Evolutionary conservation across 1,284 basidiomycete genomes (phyloP), one percentile per base, ranked within the genome.

Genomic region (Fomitopsis palustris): DNA sequence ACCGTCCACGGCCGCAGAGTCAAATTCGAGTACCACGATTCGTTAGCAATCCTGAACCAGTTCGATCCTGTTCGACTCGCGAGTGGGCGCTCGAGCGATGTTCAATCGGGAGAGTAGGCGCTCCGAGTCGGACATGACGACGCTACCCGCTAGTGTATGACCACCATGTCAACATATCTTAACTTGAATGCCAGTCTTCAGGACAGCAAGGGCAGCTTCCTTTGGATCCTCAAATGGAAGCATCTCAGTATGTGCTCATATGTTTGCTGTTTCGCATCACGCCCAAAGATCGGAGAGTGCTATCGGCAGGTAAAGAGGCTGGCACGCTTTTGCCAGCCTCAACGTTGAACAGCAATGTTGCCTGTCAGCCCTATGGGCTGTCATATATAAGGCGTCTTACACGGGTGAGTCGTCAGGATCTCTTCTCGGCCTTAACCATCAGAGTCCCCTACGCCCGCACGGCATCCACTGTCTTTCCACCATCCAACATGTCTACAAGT

Each of bases 371-470:
- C 39, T 12, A 37, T 23, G 14, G 16, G 31, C 17, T 17, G 17
- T 12, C 19, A 19, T 38, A 54, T 54, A 41, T 25, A 39, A 27
- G 5, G 10, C n/a, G 16, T 10, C 17, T 52, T n/a, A 10, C 49
- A 23, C 19, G 3, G 33, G 33, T 29, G 45, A 29, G 23, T 47
- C 17, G 31, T 31, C 17, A 35, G 17, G 33, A 14, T 17, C 27
- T 21, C 38, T 27, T 16, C 53, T 49, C 35, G 19, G 53, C 45
- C 58, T 53, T 31, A 9, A n/a, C 57, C 16, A 51, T 38, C 47
- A 29, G 21, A 52, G 23, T 33, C 23, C 45, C 53, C 19, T 57
- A 66, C 65, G 67, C 67, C 67, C 67, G 39, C 67, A 68, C 62
- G 67, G 67, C 67, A 68, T 49, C 33, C 39, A 54, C 61, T 31